These are phyloP conservation scores for Nicotiana rustica DNA, from an alignment of 305 asterid species.

Conservation along the genomic window DNA sequence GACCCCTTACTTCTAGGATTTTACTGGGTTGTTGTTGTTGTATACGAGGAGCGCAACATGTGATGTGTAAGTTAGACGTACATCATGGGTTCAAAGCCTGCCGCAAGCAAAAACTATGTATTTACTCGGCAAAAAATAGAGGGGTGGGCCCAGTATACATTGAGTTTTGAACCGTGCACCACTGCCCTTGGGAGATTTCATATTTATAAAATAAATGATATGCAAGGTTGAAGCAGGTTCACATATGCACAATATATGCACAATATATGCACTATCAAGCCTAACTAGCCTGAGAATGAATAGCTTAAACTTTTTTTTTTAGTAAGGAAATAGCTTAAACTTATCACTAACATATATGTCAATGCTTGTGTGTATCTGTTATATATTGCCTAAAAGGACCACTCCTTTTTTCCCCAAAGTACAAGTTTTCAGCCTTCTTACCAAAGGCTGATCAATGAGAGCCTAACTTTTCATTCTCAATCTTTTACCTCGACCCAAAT, in stretches of 20 bases:
- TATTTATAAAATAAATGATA: neutral
- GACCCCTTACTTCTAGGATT: no score
- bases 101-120: neutral
- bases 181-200: neutral
- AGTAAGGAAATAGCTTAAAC: neutral
- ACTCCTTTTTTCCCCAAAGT: neutral
- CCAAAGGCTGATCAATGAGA: neutral
- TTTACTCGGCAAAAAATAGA: neutral
- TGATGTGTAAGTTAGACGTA: neutral
- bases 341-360: neutral
- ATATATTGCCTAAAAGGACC: neutral
- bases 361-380: neutral
- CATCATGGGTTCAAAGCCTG: neutral
- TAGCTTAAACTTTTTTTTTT: neutral
- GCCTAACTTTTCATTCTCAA: neutral
- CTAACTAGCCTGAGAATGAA: neutral
- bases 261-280: neutral
- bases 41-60: neutral
- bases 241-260: neutral
- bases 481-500: neutral
- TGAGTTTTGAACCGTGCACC: neutral
- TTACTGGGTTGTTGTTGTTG: no score
- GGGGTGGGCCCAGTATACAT: neutral
- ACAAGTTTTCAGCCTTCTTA: neutral
- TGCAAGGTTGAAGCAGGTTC: neutral